phyloP scores from a whole-genome alignment of 2,329 filamentous ascomycete genomes.

The Colletotrichum aenigma region DNA sequence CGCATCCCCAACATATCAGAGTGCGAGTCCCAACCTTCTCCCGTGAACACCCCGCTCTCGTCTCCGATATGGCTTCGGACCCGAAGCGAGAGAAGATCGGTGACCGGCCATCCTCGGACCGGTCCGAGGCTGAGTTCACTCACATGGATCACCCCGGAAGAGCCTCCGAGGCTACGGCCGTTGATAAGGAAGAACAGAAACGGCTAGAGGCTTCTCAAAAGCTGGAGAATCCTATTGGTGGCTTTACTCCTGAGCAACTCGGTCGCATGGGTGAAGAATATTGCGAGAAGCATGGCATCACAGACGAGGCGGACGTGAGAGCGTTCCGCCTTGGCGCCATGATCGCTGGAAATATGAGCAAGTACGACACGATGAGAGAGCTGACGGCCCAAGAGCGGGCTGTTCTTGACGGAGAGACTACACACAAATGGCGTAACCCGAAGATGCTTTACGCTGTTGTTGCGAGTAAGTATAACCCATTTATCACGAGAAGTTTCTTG shows the following conservation, averaged over 20 bases:
- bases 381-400: constrained; percentile 63
- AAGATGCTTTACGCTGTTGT: constrained; percentile 69
- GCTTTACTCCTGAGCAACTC: constrained; percentile 49
- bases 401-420: constrained; percentile 63
- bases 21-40: not conserved
- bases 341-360: constrained; percentile 56
- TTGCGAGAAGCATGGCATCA: constrained; percentile 58
- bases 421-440: constrained; percentile 72
- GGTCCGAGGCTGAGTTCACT: not conserved
- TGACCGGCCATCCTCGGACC: not conserved
- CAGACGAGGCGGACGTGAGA: constrained; percentile 58
- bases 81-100: not conserved
- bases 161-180: constrained; percentile 4
- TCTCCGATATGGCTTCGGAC: not conserved
- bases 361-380: constrained; percentile 53
- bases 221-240: constrained; percentile 46
- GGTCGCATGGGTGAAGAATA: constrained; percentile 62
- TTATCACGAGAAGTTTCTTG: not conserved
- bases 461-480: constrained; percentile 40
- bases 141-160: not conserved
- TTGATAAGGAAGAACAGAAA: constrained; percentile 28
- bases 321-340: constrained; percentile 65
- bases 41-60: not conserved
- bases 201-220: constrained; percentile 39
- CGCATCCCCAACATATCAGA: not conserved